Base-by-base conservation (phyloP, 371 early-diverging fungal species). In the Mucor indicus region DNA sequence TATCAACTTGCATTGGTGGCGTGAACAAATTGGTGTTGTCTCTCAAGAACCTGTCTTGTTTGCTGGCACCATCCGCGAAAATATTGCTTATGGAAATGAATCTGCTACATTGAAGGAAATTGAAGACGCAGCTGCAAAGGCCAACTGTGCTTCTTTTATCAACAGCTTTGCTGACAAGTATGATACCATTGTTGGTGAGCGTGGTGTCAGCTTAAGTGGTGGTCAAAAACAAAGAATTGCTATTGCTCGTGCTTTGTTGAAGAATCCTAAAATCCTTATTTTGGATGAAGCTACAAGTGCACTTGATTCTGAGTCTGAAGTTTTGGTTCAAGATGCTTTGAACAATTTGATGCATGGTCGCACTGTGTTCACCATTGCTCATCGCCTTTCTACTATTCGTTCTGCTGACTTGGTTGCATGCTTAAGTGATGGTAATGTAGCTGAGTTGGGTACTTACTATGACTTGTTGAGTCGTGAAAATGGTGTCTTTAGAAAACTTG, bases 211-310 rank as follows among this genome's bases (percentile, higher is more conserved):
- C 24, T 66, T 94, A 21, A 81, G 82, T 50, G 92, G 92, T 29
- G 93, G 93, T 8, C 91, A 95, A 64, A 89, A 89, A 58, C 92
- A 94, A 54, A 70, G 63, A 5, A 69, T 89, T 59, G 78, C 82
- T 27, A 74, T 93, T 50, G 90, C 92, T 2, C 68, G 93, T 13
- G 90, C 91, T 3, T 57, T 92, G 16, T 55, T 91, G 22, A 77
- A 81, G 39, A 69, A 87, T 52, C 89, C 90, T 9, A 76, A 74
- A 37, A 75, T 91, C 38, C 69, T 93, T 15, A 72, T 94, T 3
- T 60, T 93, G 44, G 96, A 96, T 62, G 95, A 96, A 65, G 91
- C 95, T 1, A 94, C 96, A 0, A 82, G 87, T 33, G 87, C 90
- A 8, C 31, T 76, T 42, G 94, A 96, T 78, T 72, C 87, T 17